These are phyloP conservation scores for Oenanthe sinensis DNA, from an alignment of 129 eudicot genomes.

Conservation along the genomic window DNA sequence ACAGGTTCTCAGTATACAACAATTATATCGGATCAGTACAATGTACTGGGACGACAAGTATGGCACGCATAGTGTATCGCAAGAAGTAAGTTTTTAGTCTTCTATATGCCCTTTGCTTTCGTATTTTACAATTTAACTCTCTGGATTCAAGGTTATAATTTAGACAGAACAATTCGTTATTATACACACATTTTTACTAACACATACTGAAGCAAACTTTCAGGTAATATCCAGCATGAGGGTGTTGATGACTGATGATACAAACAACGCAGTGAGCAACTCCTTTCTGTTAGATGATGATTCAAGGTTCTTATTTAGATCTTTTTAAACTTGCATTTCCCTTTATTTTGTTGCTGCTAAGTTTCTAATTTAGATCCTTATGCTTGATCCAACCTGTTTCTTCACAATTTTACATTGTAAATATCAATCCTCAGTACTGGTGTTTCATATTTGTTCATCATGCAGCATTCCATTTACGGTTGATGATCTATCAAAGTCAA, in stretches of 20 bases:
- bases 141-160: not conserved
- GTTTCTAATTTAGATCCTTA: not conserved
- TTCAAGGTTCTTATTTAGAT: slow-evolving; percentile 54
- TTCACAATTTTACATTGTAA: not conserved
- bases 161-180: not conserved
- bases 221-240: slow-evolving; percentile 90
- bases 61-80: slow-evolving; percentile 85
- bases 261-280: slow-evolving; percentile 77
- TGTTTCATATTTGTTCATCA: slow-evolving; percentile 9
- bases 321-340: not conserved
- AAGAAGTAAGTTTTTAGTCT: slow-evolving; percentile 54
- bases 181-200: not conserved
- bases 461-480: slow-evolving; percentile 86
- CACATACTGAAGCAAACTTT: slow-evolving; percentile 4
- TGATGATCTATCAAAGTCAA: slow-evolving; percentile 81
- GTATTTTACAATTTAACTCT: not conserved
- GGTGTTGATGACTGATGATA: slow-evolving; percentile 80
- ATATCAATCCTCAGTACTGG: not conserved
- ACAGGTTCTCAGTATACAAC: slow-evolving; percentile 89
- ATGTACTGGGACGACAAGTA: slow-evolving; percentile 99
- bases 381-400: not conserved
- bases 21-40: slow-evolving; percentile 82
- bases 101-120: not conserved
- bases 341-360: not conserved
- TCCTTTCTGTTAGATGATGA: slow-evolving; percentile 92